Conservation (phyloP, 2,329 filamentous ascomycete species). For the Ustilaginoidea virens region DNA sequence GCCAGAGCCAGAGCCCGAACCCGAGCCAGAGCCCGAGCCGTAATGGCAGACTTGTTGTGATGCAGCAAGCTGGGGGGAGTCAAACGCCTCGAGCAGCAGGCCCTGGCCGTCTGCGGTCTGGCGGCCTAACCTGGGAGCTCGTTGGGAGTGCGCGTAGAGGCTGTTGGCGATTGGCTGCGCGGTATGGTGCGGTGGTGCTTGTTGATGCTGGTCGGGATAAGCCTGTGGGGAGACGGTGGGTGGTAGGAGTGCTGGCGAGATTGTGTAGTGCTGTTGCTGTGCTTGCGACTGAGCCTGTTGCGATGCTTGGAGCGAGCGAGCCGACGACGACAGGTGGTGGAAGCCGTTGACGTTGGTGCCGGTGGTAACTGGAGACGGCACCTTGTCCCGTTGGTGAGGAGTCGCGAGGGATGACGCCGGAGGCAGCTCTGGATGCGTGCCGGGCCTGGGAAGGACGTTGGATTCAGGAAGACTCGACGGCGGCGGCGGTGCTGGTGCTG, state of each 20-base stretch:
- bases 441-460: conserved; percentile 8
- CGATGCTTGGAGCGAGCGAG: no score
- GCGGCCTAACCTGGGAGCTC: no score
- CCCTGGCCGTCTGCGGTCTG: conserved; percentile 18
- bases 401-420: conserved; percentile 6
- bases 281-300: conserved; percentile 4
- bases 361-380: neutral
- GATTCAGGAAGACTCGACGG: conserved; percentile 6
- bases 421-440: conserved; percentile 10
- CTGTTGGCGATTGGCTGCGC: no score
- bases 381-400: conserved; percentile 4
- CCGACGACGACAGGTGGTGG: conserved; percentile 4
- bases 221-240: no score
- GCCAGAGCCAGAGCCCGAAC: no score
- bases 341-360: neutral
- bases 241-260: conserved; percentile 7
- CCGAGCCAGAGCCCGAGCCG: no score
- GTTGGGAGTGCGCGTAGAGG: no score
- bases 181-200: no score
- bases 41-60: conserved; percentile 8
- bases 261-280: conserved; percentile 2
- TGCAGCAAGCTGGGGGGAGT: conserved; percentile 12
- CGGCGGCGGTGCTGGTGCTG: conserved; percentile 1
- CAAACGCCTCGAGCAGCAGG: conserved; percentile 26
- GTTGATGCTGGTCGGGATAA: no score